Evolutionary conservation across 129 eudicot genomes (phyloP).

Genomic region (Pittosporum tobira): DNA sequence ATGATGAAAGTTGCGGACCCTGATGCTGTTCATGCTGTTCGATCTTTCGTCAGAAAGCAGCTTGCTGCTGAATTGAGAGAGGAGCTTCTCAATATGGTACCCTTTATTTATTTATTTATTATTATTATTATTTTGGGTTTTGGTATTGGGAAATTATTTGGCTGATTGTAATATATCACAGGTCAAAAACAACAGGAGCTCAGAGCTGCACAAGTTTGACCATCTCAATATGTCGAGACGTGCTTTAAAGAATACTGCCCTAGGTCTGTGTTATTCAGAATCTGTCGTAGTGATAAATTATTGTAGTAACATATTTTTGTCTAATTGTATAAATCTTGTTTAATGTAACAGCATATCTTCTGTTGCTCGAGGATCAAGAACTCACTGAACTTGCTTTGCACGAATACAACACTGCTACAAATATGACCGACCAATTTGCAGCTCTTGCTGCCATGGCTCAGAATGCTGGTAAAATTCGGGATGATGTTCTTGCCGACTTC

Average conservation of each 20-base stretch:
- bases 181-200: slow-evolving; percentile 71
- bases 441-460: slow-evolving; percentile 84
- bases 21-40: slow-evolving; percentile 95
- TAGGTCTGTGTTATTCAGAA: slow-evolving; percentile 35
- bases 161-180: slow-evolving; percentile 17
- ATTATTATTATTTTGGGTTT: background rate
- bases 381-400: slow-evolving; percentile 60
- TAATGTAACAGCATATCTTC: slow-evolving; percentile 64
- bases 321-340: slow-evolving; percentile 3
- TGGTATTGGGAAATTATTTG: slow-evolving; percentile 4
- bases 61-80: slow-evolving; percentile 68
- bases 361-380: slow-evolving; percentile 59
- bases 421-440: slow-evolving; percentile 91
- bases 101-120: background rate
- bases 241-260: slow-evolving; percentile 73
- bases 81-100: slow-evolving; percentile 56
- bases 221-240: slow-evolving; percentile 86
- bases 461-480: slow-evolving; percentile 66
- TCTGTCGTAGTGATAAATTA: background rate
- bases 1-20: slow-evolving; percentile 95
- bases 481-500: slow-evolving; percentile 80
- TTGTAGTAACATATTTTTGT: background rate
- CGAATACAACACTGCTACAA: slow-evolving; percentile 77
- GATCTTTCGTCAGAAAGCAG: slow-evolving; percentile 72
- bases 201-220: slow-evolving; percentile 49